Base-by-base conservation (phyloP, 352 stramenopile genomes). In the Pythium graminicola region DNA sequence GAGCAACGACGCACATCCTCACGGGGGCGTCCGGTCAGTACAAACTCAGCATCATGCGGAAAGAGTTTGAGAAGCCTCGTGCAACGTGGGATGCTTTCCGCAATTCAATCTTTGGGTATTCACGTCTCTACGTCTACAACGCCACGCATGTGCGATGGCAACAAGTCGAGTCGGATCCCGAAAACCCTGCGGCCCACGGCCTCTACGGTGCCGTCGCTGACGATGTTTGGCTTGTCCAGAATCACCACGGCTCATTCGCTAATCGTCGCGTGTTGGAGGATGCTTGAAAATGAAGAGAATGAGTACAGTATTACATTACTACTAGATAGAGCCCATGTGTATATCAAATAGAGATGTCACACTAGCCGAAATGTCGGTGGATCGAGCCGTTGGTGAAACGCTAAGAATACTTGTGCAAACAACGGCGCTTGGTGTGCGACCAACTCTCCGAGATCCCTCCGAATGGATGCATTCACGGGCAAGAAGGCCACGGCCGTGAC, bases 161-260 rank as follows among this genome's bases (percentile, higher is more conserved):
- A 62, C 86, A 95, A 54, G 70, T 94, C 32, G 79, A 91, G 65
- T 86, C 79, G 20, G 81, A 92, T 26, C 73, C 75, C 0, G 74
- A 85, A 53, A 90, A 93, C 56, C 79, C 82, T 20, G 77, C 72
- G 3, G 80, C 81, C 1, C 70, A 82, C 27, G 73, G 76, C 1
- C 60, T 87, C 9, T 89, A 95, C 56, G 85, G 85, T 38, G 69
- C 88, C 26, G 81, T 92, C 24, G 70, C 87, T 23, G 86, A 96
- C 67, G 81, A 95, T 50, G 82, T 95, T 45, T 96, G 86, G 85
- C 80, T 96, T 47, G 76, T 96, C 44, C 83, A 96, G 60, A 76
- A 91, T 46, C 65, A 81, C 45, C 85, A 96, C 47, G 86, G 93
- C 22, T 98, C 93, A 57, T 93, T 92, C 43, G 67, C 69, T 11